Conservation (phyloP, 106 monocot species). For the Apostasia ramifera region DNA sequence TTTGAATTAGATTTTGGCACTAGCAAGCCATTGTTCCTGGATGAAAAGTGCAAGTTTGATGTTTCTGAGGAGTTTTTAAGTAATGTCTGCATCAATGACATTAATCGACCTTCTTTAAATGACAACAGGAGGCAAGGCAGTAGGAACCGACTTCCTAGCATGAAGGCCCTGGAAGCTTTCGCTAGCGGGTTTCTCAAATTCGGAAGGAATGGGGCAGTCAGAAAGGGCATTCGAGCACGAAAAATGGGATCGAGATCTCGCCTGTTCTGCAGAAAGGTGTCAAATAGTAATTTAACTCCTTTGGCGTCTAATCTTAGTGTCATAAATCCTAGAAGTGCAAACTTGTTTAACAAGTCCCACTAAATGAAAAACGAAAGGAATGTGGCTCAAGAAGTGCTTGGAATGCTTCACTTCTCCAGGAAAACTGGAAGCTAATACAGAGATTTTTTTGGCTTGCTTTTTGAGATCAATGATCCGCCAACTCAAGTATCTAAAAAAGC, state of each 20-base stretch:
- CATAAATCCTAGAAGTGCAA: not conserved
- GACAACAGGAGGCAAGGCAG: conserved; percentile 54
- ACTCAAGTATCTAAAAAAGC: not conserved
- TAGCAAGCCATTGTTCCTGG: conserved; percentile 7
- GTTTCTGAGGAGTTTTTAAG: conserved; percentile 1
- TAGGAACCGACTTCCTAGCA: conserved; percentile 68
- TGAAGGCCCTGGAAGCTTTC: conserved; percentile 83
- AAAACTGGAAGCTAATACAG: not conserved
- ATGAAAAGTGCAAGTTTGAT: not conserved
- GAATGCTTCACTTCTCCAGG: conserved; percentile 4
- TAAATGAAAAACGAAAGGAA: conserved; percentile 16
- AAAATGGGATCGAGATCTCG: conserved; percentile 21
- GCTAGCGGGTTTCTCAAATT: conserved; percentile 55
- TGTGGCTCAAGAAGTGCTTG: conserved; percentile 29
- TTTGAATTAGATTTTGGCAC: conserved; percentile 22
- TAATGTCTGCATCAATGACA: conserved; percentile 2
- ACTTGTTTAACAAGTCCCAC: conserved; percentile 11
- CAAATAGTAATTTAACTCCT: not conserved
- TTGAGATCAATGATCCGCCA: too few species aligned
- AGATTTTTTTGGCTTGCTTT: not conserved
- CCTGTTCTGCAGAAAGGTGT: conserved; percentile 15
- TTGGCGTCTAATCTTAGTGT: not conserved
- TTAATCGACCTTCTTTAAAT: too few species aligned
- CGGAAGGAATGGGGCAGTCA: not conserved
- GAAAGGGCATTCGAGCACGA: not conserved